These are phyloP conservation scores for Hibiscus tridactylites DNA, from an alignment of 345 rosid genomes.

Conservation along the genomic window DNA sequence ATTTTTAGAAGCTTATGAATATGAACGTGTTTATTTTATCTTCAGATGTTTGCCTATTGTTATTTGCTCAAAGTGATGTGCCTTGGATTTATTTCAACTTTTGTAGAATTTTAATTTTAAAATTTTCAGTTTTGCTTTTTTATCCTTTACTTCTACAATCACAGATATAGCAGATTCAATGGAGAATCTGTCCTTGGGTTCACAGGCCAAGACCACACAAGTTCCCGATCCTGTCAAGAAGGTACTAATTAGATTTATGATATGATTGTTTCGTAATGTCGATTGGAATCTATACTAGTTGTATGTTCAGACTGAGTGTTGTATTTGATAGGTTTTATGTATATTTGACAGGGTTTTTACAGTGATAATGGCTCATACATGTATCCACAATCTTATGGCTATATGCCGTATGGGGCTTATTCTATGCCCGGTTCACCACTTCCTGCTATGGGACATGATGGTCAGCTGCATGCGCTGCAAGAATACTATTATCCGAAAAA, in stretches of 20 bases:
- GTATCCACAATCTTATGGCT: constrained; percentile 35
- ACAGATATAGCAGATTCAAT: constrained; percentile 53
- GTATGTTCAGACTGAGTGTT: background rate
- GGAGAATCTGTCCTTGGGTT: constrained; percentile 49
- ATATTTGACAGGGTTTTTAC: constrained; percentile 26
- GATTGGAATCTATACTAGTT: background rate
- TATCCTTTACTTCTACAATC: constrained; percentile 18
- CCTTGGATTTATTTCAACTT: background rate
- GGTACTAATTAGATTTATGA: constrained; percentile 23
- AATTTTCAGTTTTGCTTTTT: background rate
- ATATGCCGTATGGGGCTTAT: constrained; percentile 37
- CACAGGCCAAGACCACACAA: constrained; percentile 34
- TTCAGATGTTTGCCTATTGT: background rate
- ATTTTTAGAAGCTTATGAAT: background rate
- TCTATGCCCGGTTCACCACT: constrained; percentile 24
- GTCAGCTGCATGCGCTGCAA: constrained; percentile 30
- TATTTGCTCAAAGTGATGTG: background rate
- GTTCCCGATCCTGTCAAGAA: constrained; percentile 26
- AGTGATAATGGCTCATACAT: constrained; percentile 32
- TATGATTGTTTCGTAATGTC: background rate
- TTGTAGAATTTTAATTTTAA: background rate
- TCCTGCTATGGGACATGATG: constrained; percentile 26
- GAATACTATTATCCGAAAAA: constrained; percentile 43
- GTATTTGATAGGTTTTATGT: constrained; percentile 13
- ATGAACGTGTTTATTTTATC: background rate